Conservation (phyloP, 352 stramenopile genomes). For the Globisporangium mamillatum region DNA sequence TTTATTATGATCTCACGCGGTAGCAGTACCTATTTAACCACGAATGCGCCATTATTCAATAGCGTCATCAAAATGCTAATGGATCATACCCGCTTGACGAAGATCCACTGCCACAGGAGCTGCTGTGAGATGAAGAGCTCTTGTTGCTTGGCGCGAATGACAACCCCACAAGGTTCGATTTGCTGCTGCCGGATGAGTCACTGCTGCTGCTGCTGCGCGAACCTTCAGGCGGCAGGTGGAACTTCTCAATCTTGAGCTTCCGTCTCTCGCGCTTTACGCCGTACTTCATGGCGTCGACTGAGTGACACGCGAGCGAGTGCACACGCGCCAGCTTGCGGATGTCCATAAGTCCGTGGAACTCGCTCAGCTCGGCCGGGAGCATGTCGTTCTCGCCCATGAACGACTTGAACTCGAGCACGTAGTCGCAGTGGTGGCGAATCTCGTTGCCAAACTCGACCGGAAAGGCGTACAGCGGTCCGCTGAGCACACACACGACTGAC, state of each 20-base stretch:
- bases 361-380: conserved; percentile 51
- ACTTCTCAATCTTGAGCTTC: conserved; percentile 79
- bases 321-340: conserved; percentile 58
- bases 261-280: conserved; percentile 64
- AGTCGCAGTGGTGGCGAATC: conserved; percentile 51
- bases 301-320: conserved; percentile 53
- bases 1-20: neutral
- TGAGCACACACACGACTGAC: conserved; percentile 29
- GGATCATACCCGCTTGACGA: conserved; percentile 8
- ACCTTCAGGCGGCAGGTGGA: conserved; percentile 65
- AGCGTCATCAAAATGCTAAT: conserved; percentile 13
- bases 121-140: neutral
- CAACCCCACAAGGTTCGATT: conserved; percentile 13
- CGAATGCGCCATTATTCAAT: neutral
- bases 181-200: conserved; percentile 7
- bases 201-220: conserved; percentile 34
- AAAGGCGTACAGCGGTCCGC: conserved; percentile 24
- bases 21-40: neutral
- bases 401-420: conserved; percentile 54
- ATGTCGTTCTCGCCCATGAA: conserved; percentile 59
- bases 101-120: conserved; percentile 1
- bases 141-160: conserved; percentile 4
- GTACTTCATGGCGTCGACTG: conserved; percentile 51
- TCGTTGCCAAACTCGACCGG: conserved; percentile 38
- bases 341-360: conserved; percentile 57